These are phyloP conservation scores for Beauveria sp. DNA, from an alignment of 2,329 filamentous ascomycete species.

Conservation along the genomic window DNA sequence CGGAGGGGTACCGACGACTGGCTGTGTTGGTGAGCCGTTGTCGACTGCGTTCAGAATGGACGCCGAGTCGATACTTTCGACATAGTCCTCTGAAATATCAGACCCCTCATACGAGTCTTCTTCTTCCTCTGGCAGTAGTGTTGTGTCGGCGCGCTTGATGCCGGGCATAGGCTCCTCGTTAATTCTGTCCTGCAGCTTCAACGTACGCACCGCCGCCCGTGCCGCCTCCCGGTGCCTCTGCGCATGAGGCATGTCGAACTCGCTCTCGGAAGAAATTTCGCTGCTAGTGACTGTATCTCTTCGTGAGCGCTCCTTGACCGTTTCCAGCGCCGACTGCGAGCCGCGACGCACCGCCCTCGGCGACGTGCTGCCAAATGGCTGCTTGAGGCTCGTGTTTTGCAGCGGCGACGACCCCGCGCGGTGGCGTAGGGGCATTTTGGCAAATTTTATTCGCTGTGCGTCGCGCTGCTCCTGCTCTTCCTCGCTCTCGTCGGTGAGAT, in stretches of 20 bases:
- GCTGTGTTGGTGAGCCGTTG: constrained; percentile 46
- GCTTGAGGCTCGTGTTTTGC: constrained; percentile 55
- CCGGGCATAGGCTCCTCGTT: constrained; percentile 31
- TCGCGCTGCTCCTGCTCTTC: constrained; percentile 69
- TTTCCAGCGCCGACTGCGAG: constrained; percentile 64
- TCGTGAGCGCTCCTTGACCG: constrained; percentile 59
- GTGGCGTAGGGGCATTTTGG: constrained; percentile 84
- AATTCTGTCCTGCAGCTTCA: constrained; percentile 31
- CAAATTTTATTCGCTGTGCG: constrained; percentile 88
- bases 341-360: constrained; percentile 50
- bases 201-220: constrained; percentile 42
- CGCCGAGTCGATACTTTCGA: constrained; percentile 60
- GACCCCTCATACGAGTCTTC: constrained; percentile 55
- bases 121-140: constrained; percentile 49
- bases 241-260: constrained; percentile 60
- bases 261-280: constrained; percentile 76
- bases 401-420: constrained; percentile 85
- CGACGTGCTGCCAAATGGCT: constrained; percentile 40
- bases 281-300: constrained; percentile 75
- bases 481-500: constrained; percentile 77
- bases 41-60: constrained; percentile 62
- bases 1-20: constrained; percentile 57
- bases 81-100: constrained; percentile 57
- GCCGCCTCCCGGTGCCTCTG: constrained; percentile 56
- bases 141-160: constrained; percentile 38